Conservation (phyloP, 768 basidiomycete genomes). For the Russula vinacea region DNA sequence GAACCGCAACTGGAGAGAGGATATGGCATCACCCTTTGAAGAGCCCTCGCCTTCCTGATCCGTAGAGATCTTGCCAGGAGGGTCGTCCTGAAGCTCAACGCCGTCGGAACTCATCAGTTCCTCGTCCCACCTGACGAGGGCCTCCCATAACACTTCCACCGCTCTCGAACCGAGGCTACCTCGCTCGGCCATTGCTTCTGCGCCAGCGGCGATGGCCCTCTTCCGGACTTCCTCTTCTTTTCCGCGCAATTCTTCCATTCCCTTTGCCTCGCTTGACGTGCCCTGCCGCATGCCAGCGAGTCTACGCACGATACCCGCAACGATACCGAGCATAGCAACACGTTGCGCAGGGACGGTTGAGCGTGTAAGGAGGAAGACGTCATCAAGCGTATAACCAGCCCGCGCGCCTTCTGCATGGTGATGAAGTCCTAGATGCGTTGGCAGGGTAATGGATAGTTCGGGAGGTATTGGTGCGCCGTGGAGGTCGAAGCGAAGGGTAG, state of each 20-base stretch:
- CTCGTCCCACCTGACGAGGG: constrained; percentile 62
- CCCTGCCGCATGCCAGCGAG: constrained; percentile 35
- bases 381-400: constrained; percentile 88
- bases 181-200: constrained; percentile 61
- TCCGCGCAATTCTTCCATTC: constrained; percentile 38
- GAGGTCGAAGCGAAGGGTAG: constrained; percentile 61
- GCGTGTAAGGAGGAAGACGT: constrained; percentile 72
- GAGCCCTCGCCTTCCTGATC: constrained; percentile 36
- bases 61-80: constrained; percentile 30
- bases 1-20: constrained; percentile 42
- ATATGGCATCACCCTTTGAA: constrained; percentile 32
- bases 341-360: constrained; percentile 84
- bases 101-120: constrained; percentile 39
- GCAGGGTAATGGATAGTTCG: constrained; percentile 53
- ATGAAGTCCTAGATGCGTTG: constrained; percentile 84
- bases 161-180: constrained; percentile 67
- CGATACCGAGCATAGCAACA: constrained; percentile 72
- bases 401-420: constrained; percentile 79
- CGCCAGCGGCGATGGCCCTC: constrained; percentile 61
- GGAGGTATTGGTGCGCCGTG: constrained; percentile 64
- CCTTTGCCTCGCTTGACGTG: constrained; percentile 34
- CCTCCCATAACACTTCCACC: constrained; percentile 71
- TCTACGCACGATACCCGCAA: constrained; percentile 54
- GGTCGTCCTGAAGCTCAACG: constrained; percentile 44
- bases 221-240: constrained; percentile 48